Evolutionary conservation across 345 rosid species (phyloP), one percentile per base, ranked within the genome.

Genomic region (Laguncularia racemosa): DNA sequence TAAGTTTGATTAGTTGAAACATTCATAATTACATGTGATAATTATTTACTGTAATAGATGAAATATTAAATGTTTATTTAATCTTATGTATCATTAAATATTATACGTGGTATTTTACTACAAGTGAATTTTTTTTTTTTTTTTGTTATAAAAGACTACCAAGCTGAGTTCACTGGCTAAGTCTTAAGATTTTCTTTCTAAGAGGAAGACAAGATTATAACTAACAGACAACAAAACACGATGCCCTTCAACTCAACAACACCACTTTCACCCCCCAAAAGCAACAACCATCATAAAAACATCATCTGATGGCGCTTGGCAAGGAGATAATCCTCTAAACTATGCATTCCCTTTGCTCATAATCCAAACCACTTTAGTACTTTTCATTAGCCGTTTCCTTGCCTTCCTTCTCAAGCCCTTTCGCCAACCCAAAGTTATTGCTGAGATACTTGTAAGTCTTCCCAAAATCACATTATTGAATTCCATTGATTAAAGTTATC

Each of bases 291-390:
- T 50, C 54, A 50, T 77, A 4, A 64, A 38, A 38, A 73, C 72
- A 46, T 61, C 67, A 13, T 77, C 82, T 0, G 64, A 67, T 18
- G 78, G 83, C 16, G 80, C 50, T 14, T 79, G 76, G 78, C 78
- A 75, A 62, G 80, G 81, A 20, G 74, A 79, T 11, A 79, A 75
- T 66, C 84, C 84, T 16, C 48, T 79, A 7, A 48, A 79, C 52
- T 75, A 18, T 16, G 71, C 84, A 48, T 68, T 75, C 53, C 81
- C 78, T 8, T 62, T 76, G 40, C 40, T 79, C 2, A 62, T 79
- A 6, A 3, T 76, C 14, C 80, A 76, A 56, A 62, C 74, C 13
- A 60, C 57, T 20, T n/a, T 79, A 16, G 67, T 73, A 56, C 70
- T 79, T 26, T 33, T 62, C 66, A 65, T 68, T 53, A 71, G 71